These are phyloP conservation scores for Rhizoclosmatium sp. DNA, from an alignment of 192 early-diverging fungal species.

Conservation along the genomic window DNA sequence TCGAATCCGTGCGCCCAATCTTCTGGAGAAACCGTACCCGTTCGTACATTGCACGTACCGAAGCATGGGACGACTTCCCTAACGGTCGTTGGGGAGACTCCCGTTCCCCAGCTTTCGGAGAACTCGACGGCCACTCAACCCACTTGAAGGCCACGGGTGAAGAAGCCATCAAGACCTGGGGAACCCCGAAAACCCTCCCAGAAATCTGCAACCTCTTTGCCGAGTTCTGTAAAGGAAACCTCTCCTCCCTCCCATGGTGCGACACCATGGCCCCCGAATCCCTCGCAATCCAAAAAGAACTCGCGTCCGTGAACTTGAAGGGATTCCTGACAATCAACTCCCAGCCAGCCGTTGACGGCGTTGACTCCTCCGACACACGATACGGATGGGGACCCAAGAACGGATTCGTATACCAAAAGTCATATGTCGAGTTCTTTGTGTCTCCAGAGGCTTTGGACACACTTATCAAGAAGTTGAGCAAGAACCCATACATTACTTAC, in stretches of 20 bases:
- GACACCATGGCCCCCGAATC: conserved; percentile 84
- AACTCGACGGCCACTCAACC: conserved; percentile 80
- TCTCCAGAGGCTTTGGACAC: conserved; percentile 71
- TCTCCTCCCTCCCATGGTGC: conserved; percentile 91
- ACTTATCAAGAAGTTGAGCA: conserved; percentile 74
- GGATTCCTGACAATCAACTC: conserved; percentile 97
- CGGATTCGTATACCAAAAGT: conserved; percentile 96
- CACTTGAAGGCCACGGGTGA: conserved; percentile 69
- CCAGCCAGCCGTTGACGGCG: conserved; percentile 94
- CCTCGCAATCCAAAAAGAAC: conserved; percentile 68
- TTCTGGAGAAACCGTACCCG: conserved; percentile 96
- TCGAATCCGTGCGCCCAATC: conserved; percentile 96
- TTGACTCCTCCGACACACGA: conserved; percentile 73
- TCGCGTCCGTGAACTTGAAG: conserved; percentile 75
- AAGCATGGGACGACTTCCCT: conserved; percentile 97
- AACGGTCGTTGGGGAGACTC: conserved; percentile 99
- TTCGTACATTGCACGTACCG: conserved; percentile 89
- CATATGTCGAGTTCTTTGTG: conserved; percentile 96
- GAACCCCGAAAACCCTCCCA: conserved; percentile 64
- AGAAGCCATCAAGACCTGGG: conserved; percentile 83
- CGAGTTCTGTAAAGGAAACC: conserved; percentile 80
- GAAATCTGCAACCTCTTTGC: conserved; percentile 85
- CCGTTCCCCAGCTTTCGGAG: conserved; percentile 72
- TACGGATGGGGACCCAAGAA: conserved; percentile 97
- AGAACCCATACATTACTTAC: conserved; percentile 79